phyloP scores from a whole-genome alignment of 2,329 filamentous ascomycete genomes.

The Helotiales sp. region DNA sequence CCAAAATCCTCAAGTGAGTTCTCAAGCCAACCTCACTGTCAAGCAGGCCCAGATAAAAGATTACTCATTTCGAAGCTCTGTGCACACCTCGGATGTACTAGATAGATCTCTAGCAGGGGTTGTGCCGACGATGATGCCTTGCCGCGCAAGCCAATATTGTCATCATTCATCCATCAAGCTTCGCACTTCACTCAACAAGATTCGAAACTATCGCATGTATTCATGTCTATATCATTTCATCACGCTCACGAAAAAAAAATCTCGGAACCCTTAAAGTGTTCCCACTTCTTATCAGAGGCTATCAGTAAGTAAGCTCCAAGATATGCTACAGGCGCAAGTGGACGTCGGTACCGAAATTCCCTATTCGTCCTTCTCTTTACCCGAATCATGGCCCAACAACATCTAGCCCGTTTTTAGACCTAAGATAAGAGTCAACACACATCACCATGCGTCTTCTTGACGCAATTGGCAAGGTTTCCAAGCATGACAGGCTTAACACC shows the following conservation, averaged over 20 bases:
- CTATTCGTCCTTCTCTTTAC: conserved; percentile 4
- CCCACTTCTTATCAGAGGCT: background rate
- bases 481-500: conserved; percentile 2
- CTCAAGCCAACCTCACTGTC: background rate
- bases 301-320: background rate
- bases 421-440: background rate
- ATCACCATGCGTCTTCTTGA: background rate
- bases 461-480: background rate
- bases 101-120: background rate
- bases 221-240: background rate
- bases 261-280: background rate
- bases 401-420: background rate
- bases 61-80: background rate
- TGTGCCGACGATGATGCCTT: background rate
- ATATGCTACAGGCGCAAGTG: background rate
- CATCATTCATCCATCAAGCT: background rate
- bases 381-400: background rate
- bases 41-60: background rate
- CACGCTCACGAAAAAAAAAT: background rate
- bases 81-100: background rate
- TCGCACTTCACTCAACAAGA: background rate
- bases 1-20: background rate
- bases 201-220: background rate
- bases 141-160: background rate
- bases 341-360: background rate